Base-by-base conservation (phyloP, 2,329 filamentous ascomycete genomes). In the Lachnellula occidentalis region DNA sequence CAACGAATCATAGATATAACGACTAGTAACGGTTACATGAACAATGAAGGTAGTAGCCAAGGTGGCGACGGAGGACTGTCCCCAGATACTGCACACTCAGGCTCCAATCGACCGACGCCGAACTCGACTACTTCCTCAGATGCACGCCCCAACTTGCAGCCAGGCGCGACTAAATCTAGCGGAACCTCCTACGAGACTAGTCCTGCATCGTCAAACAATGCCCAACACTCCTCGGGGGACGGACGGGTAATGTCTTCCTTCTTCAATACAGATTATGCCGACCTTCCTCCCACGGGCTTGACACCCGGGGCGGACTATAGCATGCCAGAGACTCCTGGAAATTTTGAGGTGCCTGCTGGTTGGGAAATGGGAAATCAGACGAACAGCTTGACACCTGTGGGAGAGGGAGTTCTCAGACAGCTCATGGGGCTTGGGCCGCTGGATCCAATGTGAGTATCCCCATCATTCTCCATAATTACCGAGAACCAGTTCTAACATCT, bases 361-460 rank as follows among this genome's bases (percentile, higher is more conserved):
- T 68, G 66, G 66, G 80, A 79, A 63, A 69, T 34, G 54, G 58
- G 47, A 63, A 76, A 41, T 70, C 69, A 43, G 70, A 70, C 19
- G 50, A 68, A 73, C 17, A 76, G 73, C 8, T 78, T 82, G 71
- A 78, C 78, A 19, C 78, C 78, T 5, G 76, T 81, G 14, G 76
- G 79, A 0, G 80, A 84, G 48, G 80, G 80, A 0, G 75, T 85
- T 43, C 68, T 85, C 46, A 72, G 78, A 54, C 76, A 79, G 8
- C 69, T 84, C 53, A 80, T 83, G 76, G 78, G 76, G 52, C 77
- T 83, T 71, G 78, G 77, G 7, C 74, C 79, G 0, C 81, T 85
- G 75, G 81, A 85, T 59, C 76, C 77, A 11, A 82, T 85, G 78
- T 80, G 81, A 59, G 69, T 60, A 43, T 19, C 21, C 14, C 19